Evolutionary conservation across 2,329 filamentous ascomycete species (phyloP), one percentile per base, ranked within the genome.

Genomic region (Fusarium pseudoanthophilum): DNA sequence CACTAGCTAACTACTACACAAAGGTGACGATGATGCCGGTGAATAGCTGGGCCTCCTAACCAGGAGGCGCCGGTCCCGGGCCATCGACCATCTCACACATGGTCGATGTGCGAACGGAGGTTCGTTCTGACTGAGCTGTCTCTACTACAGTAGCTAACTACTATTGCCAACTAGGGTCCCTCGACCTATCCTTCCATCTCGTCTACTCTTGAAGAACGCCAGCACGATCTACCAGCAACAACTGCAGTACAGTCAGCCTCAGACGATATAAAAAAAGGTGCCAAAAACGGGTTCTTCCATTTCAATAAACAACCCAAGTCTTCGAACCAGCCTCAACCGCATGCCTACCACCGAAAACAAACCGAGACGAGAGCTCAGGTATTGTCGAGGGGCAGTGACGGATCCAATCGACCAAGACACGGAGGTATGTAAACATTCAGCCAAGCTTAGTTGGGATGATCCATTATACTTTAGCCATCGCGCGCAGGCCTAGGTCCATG

Each of bases 331-430:
- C 14, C 32, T 34, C 32, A 34, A 34, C 14, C 32, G 32, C 32
- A 34, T 34, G 32, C 32, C 14, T 4, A 32, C 32, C 13, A 32
- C 32, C 32, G 32, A 14, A 32, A 34, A 34, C 32, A 34, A 34
- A 34, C 32, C 30, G 28, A 32, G 30, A 32, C 30, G 14, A 34
- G 32, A 34, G 32, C 32, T 34, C 32, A 34, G 32, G 32, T 34
- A 34, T 81, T 83, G 77, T 81, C 83, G 58, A 82, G 82, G 76
- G 83, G 78, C 53, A 76, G 73, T 59, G 79, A 83, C 72, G 79
- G 78, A 71, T 77, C 78, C 63, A 72, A 71, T 57, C 74, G 64
- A 58, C 71, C 78, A 49, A 78, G 68, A 73, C 77, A 78, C 48
- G 71, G 69, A 82, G 82, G 82, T 83, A 82, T 75, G 81, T 77